phyloP scores from a whole-genome alignment of 495 filamentous ascomycete species.

The Penicillium mononematosum region DNA sequence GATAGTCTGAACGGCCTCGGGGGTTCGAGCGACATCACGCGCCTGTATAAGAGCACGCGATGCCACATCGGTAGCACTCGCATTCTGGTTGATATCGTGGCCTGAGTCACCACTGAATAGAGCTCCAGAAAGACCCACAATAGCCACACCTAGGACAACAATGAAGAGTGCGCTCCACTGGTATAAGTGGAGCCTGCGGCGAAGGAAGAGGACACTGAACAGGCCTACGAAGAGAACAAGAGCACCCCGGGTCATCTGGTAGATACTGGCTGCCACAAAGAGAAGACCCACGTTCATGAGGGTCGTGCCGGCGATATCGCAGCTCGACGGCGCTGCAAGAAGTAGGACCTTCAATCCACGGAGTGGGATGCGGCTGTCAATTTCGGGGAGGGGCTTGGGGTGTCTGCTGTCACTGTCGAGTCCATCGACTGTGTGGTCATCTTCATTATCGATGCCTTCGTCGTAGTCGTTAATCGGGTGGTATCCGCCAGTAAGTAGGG shows the following conservation, averaged over 20 bases:
- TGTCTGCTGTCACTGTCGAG: slow-evolving; percentile 36
- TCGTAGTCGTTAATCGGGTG: slow-evolving; percentile 54
- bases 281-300: slow-evolving; percentile 95
- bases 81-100: slow-evolving; percentile 40
- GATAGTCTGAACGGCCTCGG: slow-evolving; percentile 67
- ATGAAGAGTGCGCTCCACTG: slow-evolving; percentile 87
- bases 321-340: slow-evolving; percentile 82
- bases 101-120: slow-evolving; percentile 66
- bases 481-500: slow-evolving; percentile 61
- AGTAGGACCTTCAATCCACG: slow-evolving; percentile 70
- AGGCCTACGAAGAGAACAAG: slow-evolving; percentile 92
- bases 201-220: slow-evolving; percentile 89
- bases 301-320: slow-evolving; percentile 92
- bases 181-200: slow-evolving; percentile 70
- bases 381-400: slow-evolving; percentile 49
- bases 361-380: slow-evolving; percentile 55
- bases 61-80: slow-evolving; percentile 23
- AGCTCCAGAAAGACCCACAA: slow-evolving; percentile 86
- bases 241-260: slow-evolving; percentile 97
- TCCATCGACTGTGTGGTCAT: slow-evolving; percentile 36
- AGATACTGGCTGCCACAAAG: slow-evolving; percentile 91
- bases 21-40: slow-evolving; percentile 38
- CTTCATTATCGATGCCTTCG: slow-evolving; percentile 48
- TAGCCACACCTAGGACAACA: slow-evolving; percentile 81
- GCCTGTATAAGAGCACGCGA: slow-evolving; percentile 27